Base-by-base conservation (phyloP, 805 yeast genomes). In the Candida nonsorbophila region DNA sequence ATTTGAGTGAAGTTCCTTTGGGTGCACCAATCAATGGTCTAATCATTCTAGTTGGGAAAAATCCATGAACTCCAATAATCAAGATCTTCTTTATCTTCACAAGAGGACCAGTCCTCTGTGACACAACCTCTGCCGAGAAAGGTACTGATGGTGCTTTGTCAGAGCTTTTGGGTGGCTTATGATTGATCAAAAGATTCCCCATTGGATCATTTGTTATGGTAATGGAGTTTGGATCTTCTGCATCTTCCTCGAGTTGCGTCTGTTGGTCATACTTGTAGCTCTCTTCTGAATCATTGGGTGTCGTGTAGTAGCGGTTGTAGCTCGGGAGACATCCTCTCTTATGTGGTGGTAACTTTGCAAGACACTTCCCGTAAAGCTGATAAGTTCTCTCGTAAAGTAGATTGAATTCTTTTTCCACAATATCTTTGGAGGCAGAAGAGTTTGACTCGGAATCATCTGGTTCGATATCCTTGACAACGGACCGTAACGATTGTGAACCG, bases 31-130 rank as follows among this genome's bases (percentile, higher is more conserved):
- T 78, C 10, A 90, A 47, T 1, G 95, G 87, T 29, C 98, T 61
- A 41, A 92, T 65, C 69, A 86, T 78, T 38, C 72, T 75, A 2
- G 86, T 83, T 0, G 98, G 98, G 61, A 92, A 90, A 48, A 88
- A 90, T 1, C 98, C 98, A 58, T 90, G 98, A 2, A 90, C 88
- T 0, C 98, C 98, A 34, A 90, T 76, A 20, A 92, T 81, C 17
- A 90, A 69, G 0, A 84, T 84, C 38, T 77, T 75, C 33, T 73
- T 72, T 32, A 73, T 57, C 22, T 41, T 51, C 14, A 37, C 37
- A 24, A 61, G 46, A 3, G 59, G 55, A 1, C 56, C 53, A 6
- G 54, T 30, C 26, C 47, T 51, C 19, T 49, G 53, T 4, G 48
- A 40, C 2, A 55, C 43, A 3, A 58, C 40, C 18, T 36, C 28